These are phyloP conservation scores for Oryza longistaminata DNA, from an alignment of 176 grass and related monocot species.

Conservation along the genomic window DNA sequence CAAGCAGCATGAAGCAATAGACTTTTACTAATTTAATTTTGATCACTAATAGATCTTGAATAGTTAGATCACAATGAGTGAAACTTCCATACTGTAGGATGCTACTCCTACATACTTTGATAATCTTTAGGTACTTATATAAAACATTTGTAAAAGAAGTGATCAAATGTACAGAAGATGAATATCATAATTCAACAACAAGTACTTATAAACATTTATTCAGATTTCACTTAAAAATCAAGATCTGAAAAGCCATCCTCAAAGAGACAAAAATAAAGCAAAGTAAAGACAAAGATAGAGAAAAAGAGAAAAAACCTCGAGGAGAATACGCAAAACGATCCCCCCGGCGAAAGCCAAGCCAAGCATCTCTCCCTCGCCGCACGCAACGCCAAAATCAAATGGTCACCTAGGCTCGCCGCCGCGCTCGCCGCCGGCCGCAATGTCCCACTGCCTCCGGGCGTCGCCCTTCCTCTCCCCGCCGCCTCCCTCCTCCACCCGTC, in stretches of 20 bases:
- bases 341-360: slow-evolving; percentile 38
- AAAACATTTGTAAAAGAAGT: no score
- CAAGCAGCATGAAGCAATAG: no score
- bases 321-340: slow-evolving; percentile 21
- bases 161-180: no score
- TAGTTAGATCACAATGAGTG: no score
- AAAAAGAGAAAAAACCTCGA: not conserved
- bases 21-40: no score
- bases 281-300: not conserved
- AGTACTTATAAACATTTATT: no score
- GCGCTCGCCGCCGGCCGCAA: slow-evolving; percentile 46
- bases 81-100: no score
- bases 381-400: slow-evolving; percentile 47
- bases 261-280: not conserved
- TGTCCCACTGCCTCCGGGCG: slow-evolving; percentile 51
- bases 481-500: slow-evolving; percentile 18
- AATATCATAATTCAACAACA: no score
- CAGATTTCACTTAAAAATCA: no score
- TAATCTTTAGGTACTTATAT: no score
- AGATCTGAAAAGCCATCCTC: not conserved
- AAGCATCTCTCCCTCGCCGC: slow-evolving; percentile 49
- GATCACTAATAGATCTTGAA: no score
- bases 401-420: slow-evolving; percentile 46
- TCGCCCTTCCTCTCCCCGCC: slow-evolving; percentile 60
- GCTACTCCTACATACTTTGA: no score